Conservation (phyloP, 148 eudicot genomes). For the Chenopodium quinoa region DNA sequence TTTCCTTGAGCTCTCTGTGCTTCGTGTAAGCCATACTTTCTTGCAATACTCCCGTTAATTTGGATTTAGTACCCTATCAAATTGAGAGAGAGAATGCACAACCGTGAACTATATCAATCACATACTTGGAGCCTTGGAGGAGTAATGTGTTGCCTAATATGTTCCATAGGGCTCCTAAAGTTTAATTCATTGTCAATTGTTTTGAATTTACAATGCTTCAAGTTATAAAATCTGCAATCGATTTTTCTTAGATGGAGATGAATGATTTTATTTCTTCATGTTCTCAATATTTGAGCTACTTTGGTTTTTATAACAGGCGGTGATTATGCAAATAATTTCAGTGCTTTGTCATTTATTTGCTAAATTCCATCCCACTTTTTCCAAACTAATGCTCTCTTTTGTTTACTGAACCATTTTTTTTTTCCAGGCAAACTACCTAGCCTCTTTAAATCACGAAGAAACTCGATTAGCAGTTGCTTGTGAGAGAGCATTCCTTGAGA, state of each 20-base stretch:
- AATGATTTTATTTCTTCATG: not conserved
- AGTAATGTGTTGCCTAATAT: not conserved
- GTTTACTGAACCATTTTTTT: not conserved
- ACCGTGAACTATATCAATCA: no score
- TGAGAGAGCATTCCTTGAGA: slow-evolving; percentile 78
- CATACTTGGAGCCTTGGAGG: no score
- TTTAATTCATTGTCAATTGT: not conserved
- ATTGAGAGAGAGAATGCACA: not conserved
- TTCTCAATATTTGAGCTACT: not conserved
- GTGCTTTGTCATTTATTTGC: not conserved
- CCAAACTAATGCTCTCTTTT: not conserved
- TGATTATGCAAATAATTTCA: not conserved
- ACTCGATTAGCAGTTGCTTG: slow-evolving; percentile 88
- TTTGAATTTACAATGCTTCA: not conserved
- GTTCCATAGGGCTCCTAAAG: not conserved
- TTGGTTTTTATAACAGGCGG: not conserved
- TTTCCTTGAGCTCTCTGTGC: not conserved
- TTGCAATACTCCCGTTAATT: not conserved
- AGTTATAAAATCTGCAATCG: not conserved
- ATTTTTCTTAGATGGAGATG: not conserved
- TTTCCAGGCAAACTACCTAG: slow-evolving; percentile 61
- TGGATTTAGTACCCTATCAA: not conserved
- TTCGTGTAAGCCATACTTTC: not conserved
- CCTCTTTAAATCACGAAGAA: slow-evolving; percentile 89
- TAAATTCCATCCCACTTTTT: not conserved